Evolutionary conservation across 2,329 filamentous ascomycete species (phyloP).

Genomic region (Huntiella savannae): DNA sequence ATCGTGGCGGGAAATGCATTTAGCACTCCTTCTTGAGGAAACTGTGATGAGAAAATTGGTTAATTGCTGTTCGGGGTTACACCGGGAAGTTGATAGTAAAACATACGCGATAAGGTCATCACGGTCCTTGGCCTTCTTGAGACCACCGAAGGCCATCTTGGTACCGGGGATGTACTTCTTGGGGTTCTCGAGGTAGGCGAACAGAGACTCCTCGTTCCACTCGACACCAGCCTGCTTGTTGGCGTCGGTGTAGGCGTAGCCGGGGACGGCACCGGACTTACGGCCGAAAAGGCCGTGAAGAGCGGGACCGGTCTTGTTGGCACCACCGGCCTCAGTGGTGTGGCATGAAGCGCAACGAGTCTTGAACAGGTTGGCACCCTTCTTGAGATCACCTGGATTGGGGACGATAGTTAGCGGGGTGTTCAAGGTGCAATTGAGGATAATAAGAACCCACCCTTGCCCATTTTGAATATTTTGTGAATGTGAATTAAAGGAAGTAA

Average conservation of each 20-base stretch:
- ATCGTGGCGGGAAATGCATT: neutral
- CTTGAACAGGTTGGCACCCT: conserved; percentile 98
- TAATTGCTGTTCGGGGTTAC: no score
- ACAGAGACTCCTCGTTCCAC: conserved; percentile 77
- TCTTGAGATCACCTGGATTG: conserved; percentile 66
- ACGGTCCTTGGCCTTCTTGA: conserved; percentile 99
- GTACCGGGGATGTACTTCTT: conserved; percentile 99
- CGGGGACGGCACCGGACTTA: conserved; percentile 76
- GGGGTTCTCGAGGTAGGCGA: conserved; percentile 98
- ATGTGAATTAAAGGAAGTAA: conserved; percentile 1
- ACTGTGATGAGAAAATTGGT: neutral
- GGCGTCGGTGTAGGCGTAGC: conserved; percentile 96
- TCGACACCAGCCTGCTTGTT: conserved; percentile 93
- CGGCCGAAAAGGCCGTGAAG: conserved; percentile 96
- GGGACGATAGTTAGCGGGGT: neutral
- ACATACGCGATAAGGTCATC: conserved; percentile 95
- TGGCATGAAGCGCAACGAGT: conserved; percentile 98
- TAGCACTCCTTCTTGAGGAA: conserved; percentile 12
- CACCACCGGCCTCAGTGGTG: conserved; percentile 73
- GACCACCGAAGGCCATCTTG: conserved; percentile 99
- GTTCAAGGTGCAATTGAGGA: neutral
- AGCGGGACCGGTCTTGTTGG: conserved; percentile 96
- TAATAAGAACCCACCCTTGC: conserved; percentile 6
- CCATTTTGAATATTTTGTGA: conserved; percentile 8
- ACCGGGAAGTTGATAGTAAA: neutral